These are phyloP conservation scores for Lactarius tabidus DNA, from an alignment of 768 basidiomycete species.

Conservation along the genomic window DNA sequence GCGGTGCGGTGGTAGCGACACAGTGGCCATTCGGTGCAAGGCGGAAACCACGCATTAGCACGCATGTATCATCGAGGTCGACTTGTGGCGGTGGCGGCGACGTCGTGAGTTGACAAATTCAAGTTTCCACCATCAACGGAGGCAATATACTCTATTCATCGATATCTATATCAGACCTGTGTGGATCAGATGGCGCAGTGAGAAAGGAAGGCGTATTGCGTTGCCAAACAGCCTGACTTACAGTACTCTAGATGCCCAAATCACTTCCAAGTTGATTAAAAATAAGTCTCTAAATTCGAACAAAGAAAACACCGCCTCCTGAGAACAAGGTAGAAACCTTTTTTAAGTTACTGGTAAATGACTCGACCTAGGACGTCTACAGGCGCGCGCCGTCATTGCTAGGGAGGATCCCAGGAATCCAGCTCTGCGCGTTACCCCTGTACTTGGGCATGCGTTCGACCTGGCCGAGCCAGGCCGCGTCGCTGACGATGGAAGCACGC, in stretches of 20 bases:
- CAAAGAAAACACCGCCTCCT: neutral
- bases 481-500: constrained; percentile 25
- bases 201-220: neutral
- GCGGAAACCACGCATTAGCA: neutral
- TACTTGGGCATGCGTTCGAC: constrained; percentile 6
- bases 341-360: neutral
- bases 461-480: constrained; percentile 8
- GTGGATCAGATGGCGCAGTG: neutral
- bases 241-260: too few relatives aligned
- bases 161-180: neutral
- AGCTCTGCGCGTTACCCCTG: constrained; percentile 3
- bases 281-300: neutral
- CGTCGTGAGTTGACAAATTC: neutral
- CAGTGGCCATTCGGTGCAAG: neutral
- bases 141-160: neutral
- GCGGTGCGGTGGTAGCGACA: neutral
- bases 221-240: too few relatives aligned
- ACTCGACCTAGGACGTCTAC: neutral
- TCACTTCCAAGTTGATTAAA: too few relatives aligned
- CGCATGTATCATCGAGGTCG: neutral
- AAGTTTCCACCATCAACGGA: neutral
- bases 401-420: constrained; percentile 3
- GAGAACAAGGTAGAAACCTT: neutral
- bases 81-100: neutral
- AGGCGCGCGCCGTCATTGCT: neutral